Percentiles rank a stretch among this genome's conserved stretches.
Evolutionary conservation across 306 rosid genomes (phyloP).

Genomic region (Crotalaria pallida): DNA sequence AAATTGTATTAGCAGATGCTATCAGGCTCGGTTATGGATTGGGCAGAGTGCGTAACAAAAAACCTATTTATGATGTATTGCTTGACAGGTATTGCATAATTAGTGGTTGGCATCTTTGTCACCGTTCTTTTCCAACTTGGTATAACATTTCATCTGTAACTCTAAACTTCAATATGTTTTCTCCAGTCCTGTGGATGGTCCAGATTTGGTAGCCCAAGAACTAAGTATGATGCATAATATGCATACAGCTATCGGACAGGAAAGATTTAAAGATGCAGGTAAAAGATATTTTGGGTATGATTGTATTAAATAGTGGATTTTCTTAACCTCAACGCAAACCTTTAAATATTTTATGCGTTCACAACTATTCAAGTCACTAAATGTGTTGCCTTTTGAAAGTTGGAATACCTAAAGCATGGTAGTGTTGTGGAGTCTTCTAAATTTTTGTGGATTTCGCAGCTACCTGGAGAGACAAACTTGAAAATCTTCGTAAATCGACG

Average conservation of each 20-base stretch:
- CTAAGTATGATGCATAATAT: conserved; percentile 70
- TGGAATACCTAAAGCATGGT: conserved; percentile 5
- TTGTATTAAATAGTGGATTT: conserved; percentile 5
- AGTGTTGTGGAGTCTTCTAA: conserved; percentile 14
- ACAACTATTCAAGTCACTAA: neutral
- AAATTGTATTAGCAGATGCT: conserved; percentile 73
- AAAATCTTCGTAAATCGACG: conserved; percentile 55
- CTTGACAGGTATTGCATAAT: conserved; percentile 76
- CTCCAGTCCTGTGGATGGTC: conserved; percentile 79
- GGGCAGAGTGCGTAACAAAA: conserved; percentile 54
- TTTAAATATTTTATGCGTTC: neutral
- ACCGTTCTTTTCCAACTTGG: neutral
- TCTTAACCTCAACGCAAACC: no score
- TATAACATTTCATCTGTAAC: neutral
- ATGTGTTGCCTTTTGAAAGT: neutral
- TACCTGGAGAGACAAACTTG: conserved; percentile 73
- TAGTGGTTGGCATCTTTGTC: conserved; percentile 3
- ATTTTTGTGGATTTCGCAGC: conserved; percentile 52
- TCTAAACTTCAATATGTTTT: conserved; percentile 17
- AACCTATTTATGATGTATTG: conserved; percentile 62
- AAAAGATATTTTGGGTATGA: neutral
- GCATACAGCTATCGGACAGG: conserved; percentile 64
- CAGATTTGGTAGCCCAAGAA: conserved; percentile 65
- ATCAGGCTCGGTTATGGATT: conserved; percentile 69
- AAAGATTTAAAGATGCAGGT: conserved; percentile 92